phyloP scores from a whole-genome alignment of 768 basidiomycete species.

The Suillus cothurnatus region DNA sequence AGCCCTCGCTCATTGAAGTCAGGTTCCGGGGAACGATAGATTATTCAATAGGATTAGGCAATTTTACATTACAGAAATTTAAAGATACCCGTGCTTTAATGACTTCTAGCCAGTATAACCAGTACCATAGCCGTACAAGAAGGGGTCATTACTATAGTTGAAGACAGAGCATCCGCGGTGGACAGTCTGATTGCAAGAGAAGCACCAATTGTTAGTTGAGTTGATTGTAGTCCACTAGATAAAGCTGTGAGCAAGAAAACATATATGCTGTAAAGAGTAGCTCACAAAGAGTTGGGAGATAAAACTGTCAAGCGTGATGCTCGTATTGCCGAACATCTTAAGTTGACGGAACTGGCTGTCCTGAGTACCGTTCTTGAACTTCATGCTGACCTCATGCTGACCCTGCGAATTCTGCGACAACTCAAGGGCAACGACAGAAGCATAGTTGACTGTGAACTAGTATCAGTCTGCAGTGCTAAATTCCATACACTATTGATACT shows the following conservation, averaged over 20 bases:
- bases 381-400: conserved; percentile 71
- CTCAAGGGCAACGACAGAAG: conserved; percentile 70
- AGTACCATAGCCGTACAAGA: conserved; percentile 1
- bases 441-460: conserved; percentile 55
- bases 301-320: conserved; percentile 9
- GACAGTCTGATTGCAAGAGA: conserved; percentile 17
- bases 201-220: conserved; percentile 20
- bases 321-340: conserved; percentile 55
- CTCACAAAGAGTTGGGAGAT: conserved; percentile 8
- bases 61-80: background rate
- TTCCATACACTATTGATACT: conserved; percentile 27
- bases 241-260: background rate
- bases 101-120: background rate
- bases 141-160: conserved; percentile 12
- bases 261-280: no score
- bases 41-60: background rate
- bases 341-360: conserved; percentile 54
- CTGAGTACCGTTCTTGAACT: conserved; percentile 72
- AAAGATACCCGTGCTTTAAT: background rate
- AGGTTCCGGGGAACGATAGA: background rate
- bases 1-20: background rate
- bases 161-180: conserved; percentile 14
- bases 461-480: background rate
- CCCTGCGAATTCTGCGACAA: conserved; percentile 63
- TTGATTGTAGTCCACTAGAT: conserved; percentile 16